phyloP scores from a whole-genome alignment of 108 stramenopile species.

The Nitzschia putrida region DNA sequence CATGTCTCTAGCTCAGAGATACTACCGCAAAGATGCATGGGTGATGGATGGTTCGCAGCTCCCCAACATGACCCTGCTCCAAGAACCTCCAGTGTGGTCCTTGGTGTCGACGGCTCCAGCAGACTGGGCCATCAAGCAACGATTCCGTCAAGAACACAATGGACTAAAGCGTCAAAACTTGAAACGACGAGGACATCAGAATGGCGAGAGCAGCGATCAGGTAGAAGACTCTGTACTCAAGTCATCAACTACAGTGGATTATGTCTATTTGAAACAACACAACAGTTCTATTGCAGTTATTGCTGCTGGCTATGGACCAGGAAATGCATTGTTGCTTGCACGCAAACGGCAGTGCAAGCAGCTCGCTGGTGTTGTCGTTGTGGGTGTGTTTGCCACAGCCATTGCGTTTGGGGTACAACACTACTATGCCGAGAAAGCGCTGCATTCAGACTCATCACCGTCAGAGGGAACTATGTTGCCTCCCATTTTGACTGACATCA shows the following conservation, averaged over 20 bases:
- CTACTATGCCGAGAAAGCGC: neutral
- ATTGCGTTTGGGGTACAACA: slow-evolving; percentile 12
- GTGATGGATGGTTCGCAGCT: neutral
- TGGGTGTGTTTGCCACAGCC: slow-evolving; percentile 39
- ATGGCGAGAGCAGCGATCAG: neutral
- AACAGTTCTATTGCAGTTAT: slow-evolving; percentile 43
- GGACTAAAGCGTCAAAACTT: no score
- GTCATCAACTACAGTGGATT: slow-evolving; percentile 2
- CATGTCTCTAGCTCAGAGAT: slow-evolving; percentile 54
- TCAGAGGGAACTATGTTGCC: no score
- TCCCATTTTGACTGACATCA: no score
- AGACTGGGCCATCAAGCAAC: slow-evolving; percentile 72
- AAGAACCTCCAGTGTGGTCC: slow-evolving; percentile 58
- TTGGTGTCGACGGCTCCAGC: slow-evolving; percentile 50
- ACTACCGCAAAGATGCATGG: slow-evolving; percentile 38
- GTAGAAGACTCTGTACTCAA: neutral
- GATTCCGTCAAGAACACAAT: slow-evolving; percentile 39
- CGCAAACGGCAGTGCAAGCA: slow-evolving; percentile 38
- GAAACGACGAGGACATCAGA: neutral
- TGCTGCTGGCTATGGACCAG: slow-evolving; percentile 60
- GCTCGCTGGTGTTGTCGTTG: slow-evolving; percentile 34
- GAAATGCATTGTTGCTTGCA: slow-evolving; percentile 40
- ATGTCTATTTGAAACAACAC: slow-evolving; percentile 24
- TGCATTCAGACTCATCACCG: neutral
- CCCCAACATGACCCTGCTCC: slow-evolving; percentile 48